Percentiles rank a stretch among this genome's conserved stretches.
phyloP scores from a whole-genome alignment of 192 early-diverging fungal genomes.

The Coemansia interrupta region DNA sequence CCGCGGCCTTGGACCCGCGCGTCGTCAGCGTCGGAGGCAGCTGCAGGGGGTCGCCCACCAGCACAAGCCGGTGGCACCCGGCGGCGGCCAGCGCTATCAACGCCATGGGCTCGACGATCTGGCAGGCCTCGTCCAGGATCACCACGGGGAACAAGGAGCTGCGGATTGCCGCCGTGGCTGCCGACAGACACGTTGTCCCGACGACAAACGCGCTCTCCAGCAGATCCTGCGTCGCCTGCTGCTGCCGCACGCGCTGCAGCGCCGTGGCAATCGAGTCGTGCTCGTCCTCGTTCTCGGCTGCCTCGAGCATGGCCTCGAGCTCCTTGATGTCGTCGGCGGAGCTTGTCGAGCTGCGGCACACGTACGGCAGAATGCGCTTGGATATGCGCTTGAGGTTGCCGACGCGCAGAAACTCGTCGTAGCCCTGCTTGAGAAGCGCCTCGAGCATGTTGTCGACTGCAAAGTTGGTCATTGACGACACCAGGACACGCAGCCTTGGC shows the following conservation, averaged over 20 bases:
- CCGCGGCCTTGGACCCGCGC: conserved; percentile 31
- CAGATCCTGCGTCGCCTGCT: conserved; percentile 21
- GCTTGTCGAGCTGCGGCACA: conserved; percentile 40
- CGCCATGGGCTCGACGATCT: conserved; percentile 85
- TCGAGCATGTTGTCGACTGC: conserved; percentile 72
- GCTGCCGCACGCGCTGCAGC: conserved; percentile 48
- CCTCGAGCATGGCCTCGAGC: conserved; percentile 69
- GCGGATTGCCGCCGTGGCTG: conserved; percentile 68
- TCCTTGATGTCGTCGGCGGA: conserved; percentile 67
- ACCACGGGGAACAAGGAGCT: conserved; percentile 60
- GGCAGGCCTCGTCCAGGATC: conserved; percentile 83
- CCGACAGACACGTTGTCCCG: conserved; percentile 79
- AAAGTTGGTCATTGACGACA: conserved; percentile 74
- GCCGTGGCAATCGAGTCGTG: conserved; percentile 40
- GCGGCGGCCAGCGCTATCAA: conserved; percentile 74
- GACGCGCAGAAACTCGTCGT: conserved; percentile 64
- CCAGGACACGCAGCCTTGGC: conserved; percentile 55
- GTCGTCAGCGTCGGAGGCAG: conserved; percentile 78
- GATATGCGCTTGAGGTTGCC: conserved; percentile 70
- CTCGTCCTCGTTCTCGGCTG: conserved; percentile 48
- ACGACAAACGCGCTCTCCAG: conserved; percentile 54
- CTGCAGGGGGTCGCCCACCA: conserved; percentile 89
- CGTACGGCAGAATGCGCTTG: conserved; percentile 63
- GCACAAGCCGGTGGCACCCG: conserved; percentile 57
- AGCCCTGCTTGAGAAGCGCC: conserved; percentile 62